These are phyloP conservation scores for Xylaria palmicola DNA, from an alignment of 495 filamentous ascomycete genomes.

Conservation along the genomic window DNA sequence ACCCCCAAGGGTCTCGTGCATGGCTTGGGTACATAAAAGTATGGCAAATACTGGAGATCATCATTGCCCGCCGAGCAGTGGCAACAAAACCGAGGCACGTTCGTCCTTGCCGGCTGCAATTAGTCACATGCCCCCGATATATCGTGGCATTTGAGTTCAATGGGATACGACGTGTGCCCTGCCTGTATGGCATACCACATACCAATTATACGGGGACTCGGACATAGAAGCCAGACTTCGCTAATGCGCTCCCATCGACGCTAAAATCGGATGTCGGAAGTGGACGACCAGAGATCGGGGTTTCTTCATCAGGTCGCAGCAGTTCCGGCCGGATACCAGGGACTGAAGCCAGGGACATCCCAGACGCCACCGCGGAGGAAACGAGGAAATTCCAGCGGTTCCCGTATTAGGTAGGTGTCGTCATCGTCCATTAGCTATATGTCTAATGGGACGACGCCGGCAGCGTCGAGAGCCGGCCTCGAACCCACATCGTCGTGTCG, in stretches of 20 bases:
- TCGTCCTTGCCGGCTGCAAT: neutral
- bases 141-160: neutral
- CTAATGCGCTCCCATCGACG: constrained; percentile 14
- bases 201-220: neutral
- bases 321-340: neutral
- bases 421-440: neutral
- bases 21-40: no score
- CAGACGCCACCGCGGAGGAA: neutral
- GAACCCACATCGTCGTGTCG: no score
- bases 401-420: constrained; percentile 3
- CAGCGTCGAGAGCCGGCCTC: no score
- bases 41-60: neutral
- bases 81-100: neutral
- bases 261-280: constrained; percentile 9
- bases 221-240: neutral
- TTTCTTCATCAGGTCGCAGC: neutral
- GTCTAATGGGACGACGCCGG: neutral
- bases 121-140: neutral
- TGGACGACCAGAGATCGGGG: neutral
- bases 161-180: neutral
- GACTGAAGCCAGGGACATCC: neutral
- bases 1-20: neutral
- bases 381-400: no score
- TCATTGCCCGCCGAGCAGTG: no score
- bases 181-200: neutral